Conservation (phyloP, 805 yeast species). For the Metschnikowia orientalis region DNA sequence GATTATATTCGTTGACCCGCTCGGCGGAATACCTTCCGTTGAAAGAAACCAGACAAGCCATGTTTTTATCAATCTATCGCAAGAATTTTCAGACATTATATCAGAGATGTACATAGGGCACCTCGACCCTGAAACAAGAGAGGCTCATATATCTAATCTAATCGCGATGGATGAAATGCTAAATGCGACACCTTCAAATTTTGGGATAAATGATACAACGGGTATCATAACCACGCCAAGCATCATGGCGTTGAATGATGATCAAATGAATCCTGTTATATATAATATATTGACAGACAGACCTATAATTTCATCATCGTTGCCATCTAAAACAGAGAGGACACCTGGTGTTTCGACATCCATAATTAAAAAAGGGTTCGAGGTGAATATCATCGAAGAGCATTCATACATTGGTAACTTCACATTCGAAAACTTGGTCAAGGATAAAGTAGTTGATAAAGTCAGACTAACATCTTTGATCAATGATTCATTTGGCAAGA, state of each 20-base stretch:
- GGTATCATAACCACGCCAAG: slow-evolving; percentile 85
- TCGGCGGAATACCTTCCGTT: slow-evolving; percentile 88
- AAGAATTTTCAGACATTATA: slow-evolving; percentile 66
- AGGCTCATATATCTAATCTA: slow-evolving; percentile 62
- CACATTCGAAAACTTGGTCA: slow-evolving; percentile 38
- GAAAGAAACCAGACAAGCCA: slow-evolving; percentile 81
- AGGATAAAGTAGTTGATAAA: slow-evolving; percentile 46
- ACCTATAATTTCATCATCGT: slow-evolving; percentile 83
- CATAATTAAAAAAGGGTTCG: slow-evolving; percentile 70
- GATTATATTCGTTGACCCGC: slow-evolving; percentile 67
- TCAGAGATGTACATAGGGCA: slow-evolving; percentile 62
- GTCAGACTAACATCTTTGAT: slow-evolving; percentile 56
- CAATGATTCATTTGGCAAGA: slow-evolving; percentile 72
- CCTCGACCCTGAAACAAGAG: slow-evolving; percentile 40
- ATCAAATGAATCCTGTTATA: slow-evolving; percentile 74
- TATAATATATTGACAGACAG: slow-evolving; percentile 90
- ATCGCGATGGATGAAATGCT: slow-evolving; percentile 59
- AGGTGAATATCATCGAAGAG: slow-evolving; percentile 42
- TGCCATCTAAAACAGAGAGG: slow-evolving; percentile 60
- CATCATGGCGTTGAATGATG: slow-evolving; percentile 55
- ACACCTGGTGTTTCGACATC: slow-evolving; percentile 69
- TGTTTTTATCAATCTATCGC: slow-evolving; percentile 78
- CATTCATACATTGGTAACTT: slow-evolving; percentile 28
- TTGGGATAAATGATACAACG: slow-evolving; percentile 46
- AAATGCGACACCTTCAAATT: slow-evolving; percentile 41